Base-by-base conservation (phyloP, 1,284 basidiomycete species). In the Trichosporon inkin region DNA sequence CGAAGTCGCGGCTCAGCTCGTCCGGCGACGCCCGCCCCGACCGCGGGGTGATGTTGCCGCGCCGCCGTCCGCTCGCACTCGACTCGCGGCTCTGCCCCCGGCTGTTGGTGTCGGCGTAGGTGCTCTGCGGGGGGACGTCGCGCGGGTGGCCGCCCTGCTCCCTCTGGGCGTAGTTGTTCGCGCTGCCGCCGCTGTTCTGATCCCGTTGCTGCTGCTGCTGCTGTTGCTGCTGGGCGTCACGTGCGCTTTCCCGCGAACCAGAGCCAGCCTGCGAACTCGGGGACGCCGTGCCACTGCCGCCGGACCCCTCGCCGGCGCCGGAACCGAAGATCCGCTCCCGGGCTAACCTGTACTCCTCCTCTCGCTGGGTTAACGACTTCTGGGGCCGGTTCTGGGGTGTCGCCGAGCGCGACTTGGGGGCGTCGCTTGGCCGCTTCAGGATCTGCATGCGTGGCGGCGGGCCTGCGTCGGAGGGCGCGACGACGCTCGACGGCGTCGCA, bases 271-370 rank as follows among this genome's bases (percentile, higher is more conserved):
- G 49, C 41, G 53, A 59, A 19, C 16, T 36, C 24, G 38, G 28
- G 11, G 38, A 32, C 19, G 53, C 47, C 24, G 56, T 38, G 19
- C 20, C 32, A 14, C 38, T 16, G 55, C 34, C 22, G 35, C 32
- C 34, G 13, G 16, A 10, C n/a, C 40, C 19, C 38, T 38, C 16
- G 38, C 32, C 14, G 56, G 6, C 24, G 41, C n/a, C n/a, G 51
- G 55, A 24, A 11, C 63, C 64, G 44, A 66, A 66, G 60, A 66
- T 66, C 3, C 64, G 54, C 57, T 66, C 64, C 13, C 64, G 56
- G 8, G 64, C 64, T 1, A 66, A 47, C 2, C 64, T 59, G 56
- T 66, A 66, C 53, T 66, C 64, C 57, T 66, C 64, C 40, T 66
- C 64, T 5, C 64, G 36, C 59, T 66, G 64, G 3, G 60, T 57